phyloP scores from a whole-genome alignment of 2,329 filamentous ascomycete species.

The Hymenoscyphus fraxineus region DNA sequence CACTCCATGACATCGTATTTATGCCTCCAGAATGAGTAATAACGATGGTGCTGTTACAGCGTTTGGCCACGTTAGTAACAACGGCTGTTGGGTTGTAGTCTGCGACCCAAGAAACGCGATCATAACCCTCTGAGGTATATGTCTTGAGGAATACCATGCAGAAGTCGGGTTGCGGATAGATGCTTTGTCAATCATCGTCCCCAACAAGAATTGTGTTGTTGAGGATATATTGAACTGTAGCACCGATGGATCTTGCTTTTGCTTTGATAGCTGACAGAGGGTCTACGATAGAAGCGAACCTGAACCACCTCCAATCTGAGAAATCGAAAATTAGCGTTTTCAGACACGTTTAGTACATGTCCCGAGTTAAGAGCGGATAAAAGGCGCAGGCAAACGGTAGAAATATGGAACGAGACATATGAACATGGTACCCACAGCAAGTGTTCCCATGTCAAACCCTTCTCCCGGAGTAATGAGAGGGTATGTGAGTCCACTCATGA shows the following conservation, averaged over 20 bases:
- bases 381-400: too few species aligned
- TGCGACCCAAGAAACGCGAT: constrained; percentile 49
- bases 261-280: background rate
- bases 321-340: too few species aligned
- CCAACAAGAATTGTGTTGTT: constrained; percentile 39
- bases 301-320: background rate
- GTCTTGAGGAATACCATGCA: constrained; percentile 65
- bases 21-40: constrained; percentile 60
- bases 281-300: background rate
- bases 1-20: constrained; percentile 65
- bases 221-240: constrained; percentile 28
- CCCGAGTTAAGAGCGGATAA: too few species aligned
- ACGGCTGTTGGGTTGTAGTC: constrained; percentile 48
- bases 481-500: constrained; percentile 2
- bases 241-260: background rate
- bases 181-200: constrained; percentile 5
- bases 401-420: too few species aligned
- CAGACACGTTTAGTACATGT: too few species aligned
- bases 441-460: background rate
- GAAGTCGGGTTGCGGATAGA: constrained; percentile 51
- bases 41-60: constrained; percentile 59
- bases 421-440: background rate
- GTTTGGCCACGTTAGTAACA: constrained; percentile 51
- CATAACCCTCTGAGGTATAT: constrained; percentile 52
- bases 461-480: constrained; percentile 6